These are phyloP conservation scores for Populus hybrid DNA, from an alignment of 441 rosid genomes.

Conservation along the genomic window DNA sequence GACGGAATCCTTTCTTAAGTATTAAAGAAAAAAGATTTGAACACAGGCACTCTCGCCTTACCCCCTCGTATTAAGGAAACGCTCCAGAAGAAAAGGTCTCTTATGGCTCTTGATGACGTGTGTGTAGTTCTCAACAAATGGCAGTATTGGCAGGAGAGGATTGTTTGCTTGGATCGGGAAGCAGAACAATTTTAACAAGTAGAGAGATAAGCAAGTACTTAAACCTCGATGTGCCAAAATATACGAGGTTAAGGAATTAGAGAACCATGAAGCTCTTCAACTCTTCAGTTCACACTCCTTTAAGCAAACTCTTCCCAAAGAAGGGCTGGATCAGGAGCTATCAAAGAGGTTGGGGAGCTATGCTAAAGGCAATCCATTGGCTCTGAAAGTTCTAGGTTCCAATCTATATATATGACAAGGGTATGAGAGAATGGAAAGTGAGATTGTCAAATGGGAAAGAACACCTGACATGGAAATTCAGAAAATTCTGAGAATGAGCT, in stretches of 20 bases:
- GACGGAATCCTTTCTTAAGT: too few species aligned
- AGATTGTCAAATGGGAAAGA: not conserved
- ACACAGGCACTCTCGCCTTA: too few species aligned
- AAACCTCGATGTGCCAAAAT: not conserved
- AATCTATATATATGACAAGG: not conserved
- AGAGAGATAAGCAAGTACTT: slow-evolving; percentile 7
- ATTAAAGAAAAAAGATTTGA: too few species aligned
- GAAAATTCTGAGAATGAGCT: not conserved
- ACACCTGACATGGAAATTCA: not conserved
- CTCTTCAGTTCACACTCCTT: slow-evolving; percentile 1
- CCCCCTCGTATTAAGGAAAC: too few species aligned
- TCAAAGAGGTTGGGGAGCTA: not conserved
- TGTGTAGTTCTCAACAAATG: not conserved
- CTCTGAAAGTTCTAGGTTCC: slow-evolving; percentile 9
- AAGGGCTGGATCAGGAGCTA: not conserved
- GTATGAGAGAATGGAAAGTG: slow-evolving; percentile 5
- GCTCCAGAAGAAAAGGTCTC: not conserved
- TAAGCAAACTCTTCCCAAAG: not conserved
- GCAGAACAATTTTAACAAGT: slow-evolving; percentile 11
- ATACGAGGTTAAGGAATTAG: slow-evolving; percentile 9
- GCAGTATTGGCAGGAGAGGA: not conserved
- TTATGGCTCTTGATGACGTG: slow-evolving; percentile 18
- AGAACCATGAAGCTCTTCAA: not conserved
- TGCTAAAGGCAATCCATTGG: slow-evolving; percentile 4
- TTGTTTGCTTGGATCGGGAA: not conserved